Evolutionary conservation across 164 flowering plant genomes (phyloP).

Genomic region (Litsea cubeba): DNA sequence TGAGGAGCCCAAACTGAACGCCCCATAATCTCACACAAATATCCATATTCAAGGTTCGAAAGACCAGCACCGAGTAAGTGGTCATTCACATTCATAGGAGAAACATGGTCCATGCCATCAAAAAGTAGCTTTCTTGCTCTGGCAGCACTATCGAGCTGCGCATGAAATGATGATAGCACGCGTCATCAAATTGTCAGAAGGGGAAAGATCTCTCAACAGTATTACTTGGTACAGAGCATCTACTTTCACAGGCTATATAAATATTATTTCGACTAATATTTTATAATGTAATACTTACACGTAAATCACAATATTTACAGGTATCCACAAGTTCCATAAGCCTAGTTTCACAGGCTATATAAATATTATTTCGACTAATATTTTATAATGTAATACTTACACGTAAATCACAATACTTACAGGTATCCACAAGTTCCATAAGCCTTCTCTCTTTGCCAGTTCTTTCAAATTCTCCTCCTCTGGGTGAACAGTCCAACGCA

Average conservation of each 20-base stretch:
- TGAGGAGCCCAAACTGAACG: slow-evolving; percentile 97
- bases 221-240: background rate
- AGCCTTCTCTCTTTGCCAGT: slow-evolving; percentile 80
- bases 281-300: background rate
- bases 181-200: background rate
- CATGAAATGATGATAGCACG: slow-evolving; percentile 2
- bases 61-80: slow-evolving; percentile 78
- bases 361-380: no score
- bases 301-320: slow-evolving; percentile 43
- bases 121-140: slow-evolving; percentile 66
- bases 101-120: slow-evolving; percentile 23
- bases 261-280: no score
- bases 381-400: background rate
- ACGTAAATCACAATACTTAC: slow-evolving; percentile 34
- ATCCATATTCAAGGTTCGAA: slow-evolving; percentile 95
- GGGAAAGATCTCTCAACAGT: background rate
- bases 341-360: no score
- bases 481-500: slow-evolving; percentile 92
- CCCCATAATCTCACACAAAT: slow-evolving; percentile 97
- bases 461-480: slow-evolving; percentile 86
- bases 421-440: slow-evolving; percentile 93
- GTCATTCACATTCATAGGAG: slow-evolving; percentile 21
- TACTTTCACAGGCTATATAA: background rate
- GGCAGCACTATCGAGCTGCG: slow-evolving; percentile 88
- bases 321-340: slow-evolving; percentile 88